Percentiles rank a stretch among this genome's conserved stretches.
Conservation (phyloP, 192 early-diverging fungal genomes). For the Coemansia asiatica region DNA sequence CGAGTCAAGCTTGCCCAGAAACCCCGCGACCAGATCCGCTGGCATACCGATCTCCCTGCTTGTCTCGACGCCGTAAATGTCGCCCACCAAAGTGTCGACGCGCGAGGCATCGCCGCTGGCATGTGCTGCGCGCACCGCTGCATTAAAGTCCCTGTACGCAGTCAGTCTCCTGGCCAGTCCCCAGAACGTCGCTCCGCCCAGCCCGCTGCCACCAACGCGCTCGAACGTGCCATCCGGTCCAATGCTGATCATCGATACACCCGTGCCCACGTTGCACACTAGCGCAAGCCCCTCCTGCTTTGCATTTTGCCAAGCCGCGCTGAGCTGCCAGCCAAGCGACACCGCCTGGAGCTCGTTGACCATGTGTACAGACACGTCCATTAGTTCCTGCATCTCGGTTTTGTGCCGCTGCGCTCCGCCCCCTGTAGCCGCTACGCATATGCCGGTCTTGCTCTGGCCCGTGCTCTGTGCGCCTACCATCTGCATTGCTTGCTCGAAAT, state of each 20-base stretch:
- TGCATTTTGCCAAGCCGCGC: slow-evolving; percentile 1
- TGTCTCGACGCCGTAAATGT: slow-evolving; percentile 46
- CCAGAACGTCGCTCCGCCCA: slow-evolving; percentile 52
- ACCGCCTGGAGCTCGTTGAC: slow-evolving; percentile 39
- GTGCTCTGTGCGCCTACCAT: not conserved
- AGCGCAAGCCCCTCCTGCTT: slow-evolving; percentile 17
- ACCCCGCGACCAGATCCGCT: slow-evolving; percentile 49
- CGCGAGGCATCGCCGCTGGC: slow-evolving; percentile 21
- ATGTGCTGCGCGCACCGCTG: slow-evolving; percentile 15
- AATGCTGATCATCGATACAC: slow-evolving; percentile 36
- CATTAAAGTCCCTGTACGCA: slow-evolving; percentile 24
- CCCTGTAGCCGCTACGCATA: slow-evolving; percentile 38
- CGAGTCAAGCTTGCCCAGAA: slow-evolving; percentile 39
- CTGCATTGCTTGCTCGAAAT: slow-evolving; percentile 15
- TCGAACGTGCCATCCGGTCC: slow-evolving; percentile 19
- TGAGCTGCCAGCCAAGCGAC: slow-evolving; percentile 17
- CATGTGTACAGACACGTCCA: slow-evolving; percentile 15
- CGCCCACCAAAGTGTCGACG: slow-evolving; percentile 44
- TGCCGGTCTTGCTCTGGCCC: not conserved
- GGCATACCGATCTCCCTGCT: slow-evolving; percentile 49
- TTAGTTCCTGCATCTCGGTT: slow-evolving; percentile 17
- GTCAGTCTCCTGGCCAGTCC: slow-evolving; percentile 43
- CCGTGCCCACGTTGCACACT: slow-evolving; percentile 50
- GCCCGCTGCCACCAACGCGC: slow-evolving; percentile 48
- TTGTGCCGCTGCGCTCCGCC: slow-evolving; percentile 33